Percentiles rank a stretch among this genome's conserved stretches.
Conservation (phyloP, 495 filamentous ascomycete species). For the Trichoderma erinaceum region DNA sequence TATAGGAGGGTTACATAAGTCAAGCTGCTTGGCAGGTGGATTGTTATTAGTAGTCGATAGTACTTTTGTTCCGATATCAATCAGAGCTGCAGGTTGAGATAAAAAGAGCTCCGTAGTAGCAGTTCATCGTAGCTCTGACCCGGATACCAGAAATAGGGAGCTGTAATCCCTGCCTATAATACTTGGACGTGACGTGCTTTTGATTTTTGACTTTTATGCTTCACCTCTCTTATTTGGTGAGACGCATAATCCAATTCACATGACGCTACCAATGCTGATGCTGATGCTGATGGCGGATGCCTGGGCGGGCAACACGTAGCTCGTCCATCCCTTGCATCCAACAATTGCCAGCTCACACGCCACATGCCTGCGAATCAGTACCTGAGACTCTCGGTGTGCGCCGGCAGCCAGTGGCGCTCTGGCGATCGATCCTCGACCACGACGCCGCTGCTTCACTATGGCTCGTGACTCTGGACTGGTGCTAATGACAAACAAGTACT, state of each 20-base stretch:
- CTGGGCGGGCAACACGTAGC: background rate
- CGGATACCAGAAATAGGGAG: too few species aligned
- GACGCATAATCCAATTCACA: background rate
- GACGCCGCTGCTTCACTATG: background rate
- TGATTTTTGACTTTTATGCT: background rate
- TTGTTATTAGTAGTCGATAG: too few species aligned
- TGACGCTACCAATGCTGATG: background rate
- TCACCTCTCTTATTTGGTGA: background rate
- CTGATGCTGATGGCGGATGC: background rate
- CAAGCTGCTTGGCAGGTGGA: too few species aligned
- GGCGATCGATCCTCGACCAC: too few species aligned
- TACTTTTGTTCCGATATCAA: too few species aligned
- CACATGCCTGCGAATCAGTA: too few species aligned
- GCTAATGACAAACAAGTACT: background rate
- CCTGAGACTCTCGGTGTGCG: background rate
- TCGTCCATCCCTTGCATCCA: background rate
- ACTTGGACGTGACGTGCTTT: background rate
- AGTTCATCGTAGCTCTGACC: too few species aligned
- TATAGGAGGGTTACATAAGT: too few species aligned
- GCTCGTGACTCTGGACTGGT: background rate
- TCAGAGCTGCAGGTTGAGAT: too few species aligned
- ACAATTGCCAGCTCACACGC: background rate
- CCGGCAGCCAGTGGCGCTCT: background rate
- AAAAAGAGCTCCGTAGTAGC: too few species aligned
- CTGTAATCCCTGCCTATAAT: too few species aligned